Conservation (phyloP, 148 eudicot genomes). For the Fagopyrum tataricum region DNA sequence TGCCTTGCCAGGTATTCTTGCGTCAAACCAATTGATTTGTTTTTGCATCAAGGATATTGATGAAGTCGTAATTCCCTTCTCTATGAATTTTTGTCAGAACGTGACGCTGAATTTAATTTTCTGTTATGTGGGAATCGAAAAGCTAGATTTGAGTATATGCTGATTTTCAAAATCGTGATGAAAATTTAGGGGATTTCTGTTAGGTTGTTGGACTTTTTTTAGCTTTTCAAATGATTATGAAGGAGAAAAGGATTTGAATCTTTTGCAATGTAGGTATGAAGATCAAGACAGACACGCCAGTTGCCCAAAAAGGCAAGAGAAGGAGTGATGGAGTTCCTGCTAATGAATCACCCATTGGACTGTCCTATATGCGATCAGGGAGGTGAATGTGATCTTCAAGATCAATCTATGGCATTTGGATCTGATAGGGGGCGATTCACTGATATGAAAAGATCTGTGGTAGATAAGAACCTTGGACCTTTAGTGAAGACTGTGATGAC, state of each 20-base stretch:
- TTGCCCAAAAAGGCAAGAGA: constrained; percentile 99
- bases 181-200: background rate
- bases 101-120: background rate
- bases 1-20: constrained; percentile 72
- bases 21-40: constrained; percentile 14
- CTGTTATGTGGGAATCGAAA: background rate
- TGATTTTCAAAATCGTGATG: background rate
- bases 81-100: background rate
- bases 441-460: constrained; percentile 95
- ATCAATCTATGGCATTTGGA: constrained; percentile 99
- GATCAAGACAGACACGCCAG: constrained; percentile 92
- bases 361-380: constrained; percentile 99
- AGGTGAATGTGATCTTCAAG: constrained; percentile 99
- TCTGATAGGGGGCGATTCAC: constrained; percentile 97
- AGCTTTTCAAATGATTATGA: background rate
- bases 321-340: constrained; percentile 96
- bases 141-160: background rate
- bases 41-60: constrained; percentile 13
- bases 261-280: constrained; percentile 62
- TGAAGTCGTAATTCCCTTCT: background rate
- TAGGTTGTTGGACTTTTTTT: background rate
- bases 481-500: constrained; percentile 99
- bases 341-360: constrained; percentile 98
- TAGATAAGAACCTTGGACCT: constrained; percentile 95
- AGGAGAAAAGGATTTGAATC: background rate